phyloP scores from a whole-genome alignment of 2,329 filamentous ascomycete species.

The Trichoderma atroviride region DNA sequence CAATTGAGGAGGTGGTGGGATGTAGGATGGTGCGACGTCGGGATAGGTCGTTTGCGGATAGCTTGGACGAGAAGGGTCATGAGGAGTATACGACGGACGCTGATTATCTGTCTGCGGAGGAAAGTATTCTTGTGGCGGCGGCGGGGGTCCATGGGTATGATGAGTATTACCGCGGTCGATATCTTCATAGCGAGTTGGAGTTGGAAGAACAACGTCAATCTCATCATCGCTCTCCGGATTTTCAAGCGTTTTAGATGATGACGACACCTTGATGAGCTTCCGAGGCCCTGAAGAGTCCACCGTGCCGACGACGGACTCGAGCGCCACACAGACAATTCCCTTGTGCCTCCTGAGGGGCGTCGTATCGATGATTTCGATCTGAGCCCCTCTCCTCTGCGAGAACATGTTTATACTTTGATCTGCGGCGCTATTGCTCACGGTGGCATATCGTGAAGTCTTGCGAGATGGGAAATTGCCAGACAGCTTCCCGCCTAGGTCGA shows the following conservation, averaged over 20 bases:
- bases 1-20: slow-evolving; percentile 61
- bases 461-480: slow-evolving; percentile 71
- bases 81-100: slow-evolving; percentile 26
- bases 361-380: slow-evolving; percentile 85
- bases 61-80: slow-evolving; percentile 26
- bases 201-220: slow-evolving; percentile 32
- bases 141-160: slow-evolving; percentile 8
- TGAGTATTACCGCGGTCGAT: not conserved
- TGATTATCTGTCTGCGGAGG: slow-evolving; percentile 43
- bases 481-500: slow-evolving; percentile 88
- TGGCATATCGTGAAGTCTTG: slow-evolving; percentile 53
- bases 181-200: slow-evolving; percentile 23
- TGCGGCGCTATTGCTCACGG: slow-evolving; percentile 34
- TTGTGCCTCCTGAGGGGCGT: slow-evolving; percentile 85
- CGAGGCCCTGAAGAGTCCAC: slow-evolving; percentile 64
- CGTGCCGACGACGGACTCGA: slow-evolving; percentile 87
- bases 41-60: slow-evolving; percentile 18
- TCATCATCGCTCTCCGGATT: slow-evolving; percentile 40
- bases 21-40: slow-evolving; percentile 48
- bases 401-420: slow-evolving; percentile 37
- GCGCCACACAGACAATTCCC: slow-evolving; percentile 82
- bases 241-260: slow-evolving; percentile 35
- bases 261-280: slow-evolving; percentile 34
- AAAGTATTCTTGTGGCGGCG: slow-evolving; percentile 33
- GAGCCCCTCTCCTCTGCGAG: slow-evolving; percentile 48